Evolutionary conservation across 768 basidiomycete genomes (phyloP), one percentile per base, ranked within the genome.

Genomic region (Leccinum barrowsii): DNA sequence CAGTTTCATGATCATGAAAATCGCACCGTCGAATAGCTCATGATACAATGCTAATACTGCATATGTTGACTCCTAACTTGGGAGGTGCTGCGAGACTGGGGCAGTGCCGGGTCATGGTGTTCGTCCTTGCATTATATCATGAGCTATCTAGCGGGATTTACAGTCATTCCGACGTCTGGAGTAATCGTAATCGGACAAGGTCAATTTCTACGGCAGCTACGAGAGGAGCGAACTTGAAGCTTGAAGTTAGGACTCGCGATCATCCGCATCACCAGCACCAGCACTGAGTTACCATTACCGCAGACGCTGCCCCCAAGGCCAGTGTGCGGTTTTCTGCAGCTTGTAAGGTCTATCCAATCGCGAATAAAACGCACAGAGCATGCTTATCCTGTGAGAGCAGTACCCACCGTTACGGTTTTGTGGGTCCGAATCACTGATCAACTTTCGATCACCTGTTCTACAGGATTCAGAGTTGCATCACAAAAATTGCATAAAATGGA

Each of bases 21-120:
- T 5, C 3, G 2, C 6, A n/a, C 30, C 4, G 32, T 19, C 19
- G 35, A 47, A 57, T 60, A 56, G 52, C 54, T 61, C 63, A 51
- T 64, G 63, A n/a, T 64, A 46, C 52, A 55, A 47, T 64, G 52
- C 58, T 12, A 5, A 52, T 50, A 21, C 22, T 12, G 52, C 51
- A 35, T 19, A 17, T 50, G 21, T 55, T 49, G 47, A 52, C 47
- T 52, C 30, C 30, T 30, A 30, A 22, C 21, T 22, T n/a, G 50
- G 32, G 52, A 40, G 15, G 10, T 7, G 15, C 17, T 15, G 37
- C 30, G 32, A 51, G 30, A 46, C 49, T 47, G 1, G 32, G 47
- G 28, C 49, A n/a, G 35, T 37, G 35, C 15, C 15, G 26, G 7
- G 26, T 7, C 47, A 30, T 47, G 2, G 26, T 47, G 62, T 24